These are phyloP conservation scores for Xylaria palmicola DNA, from an alignment of 495 filamentous ascomycete genomes.

Conservation along the genomic window DNA sequence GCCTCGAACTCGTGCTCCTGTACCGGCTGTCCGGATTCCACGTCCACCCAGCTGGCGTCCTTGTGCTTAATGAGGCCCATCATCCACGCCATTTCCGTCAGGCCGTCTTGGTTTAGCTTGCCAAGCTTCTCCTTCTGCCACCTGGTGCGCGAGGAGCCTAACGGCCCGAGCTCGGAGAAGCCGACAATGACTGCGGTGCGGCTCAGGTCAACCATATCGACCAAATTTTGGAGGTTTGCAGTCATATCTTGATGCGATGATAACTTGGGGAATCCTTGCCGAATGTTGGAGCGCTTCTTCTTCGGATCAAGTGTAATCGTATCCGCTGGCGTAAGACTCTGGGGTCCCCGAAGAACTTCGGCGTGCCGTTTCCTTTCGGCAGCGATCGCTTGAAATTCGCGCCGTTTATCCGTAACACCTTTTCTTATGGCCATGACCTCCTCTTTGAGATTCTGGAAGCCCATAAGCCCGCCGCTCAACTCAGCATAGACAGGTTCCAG, in stretches of 20 bases:
- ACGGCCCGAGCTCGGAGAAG: slow-evolving; percentile 84
- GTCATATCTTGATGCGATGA: slow-evolving; percentile 77
- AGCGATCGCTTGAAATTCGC: slow-evolving; percentile 80
- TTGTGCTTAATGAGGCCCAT: slow-evolving; percentile 92
- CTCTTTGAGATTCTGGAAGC: slow-evolving; percentile 79
- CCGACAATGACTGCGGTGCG: slow-evolving; percentile 84
- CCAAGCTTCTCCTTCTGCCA: slow-evolving; percentile 93
- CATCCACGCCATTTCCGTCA: slow-evolving; percentile 92
- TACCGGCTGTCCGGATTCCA: slow-evolving; percentile 76
- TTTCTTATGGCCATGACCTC: slow-evolving; percentile 74
- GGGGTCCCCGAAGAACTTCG: slow-evolving; percentile 56
- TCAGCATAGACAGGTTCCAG: slow-evolving; percentile 81
- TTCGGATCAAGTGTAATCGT: background rate
- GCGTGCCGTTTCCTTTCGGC: slow-evolving; percentile 73
- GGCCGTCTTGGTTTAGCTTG: slow-evolving; percentile 83
- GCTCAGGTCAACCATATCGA: slow-evolving; percentile 85
- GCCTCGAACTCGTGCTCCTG: slow-evolving; percentile 84
- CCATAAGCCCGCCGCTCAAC: slow-evolving; percentile 84
- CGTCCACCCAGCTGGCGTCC: slow-evolving; percentile 85
- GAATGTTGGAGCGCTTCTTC: slow-evolving; percentile 78
- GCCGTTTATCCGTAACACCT: slow-evolving; percentile 80
- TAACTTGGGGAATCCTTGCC: slow-evolving; percentile 76
- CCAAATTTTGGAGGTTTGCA: slow-evolving; percentile 73
- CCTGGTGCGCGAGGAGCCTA: slow-evolving; percentile 86
- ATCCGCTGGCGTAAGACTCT: background rate